Evolutionary conservation across 2,329 filamentous ascomycete species (phyloP).

Genomic region (Cladosporium sp.): DNA sequence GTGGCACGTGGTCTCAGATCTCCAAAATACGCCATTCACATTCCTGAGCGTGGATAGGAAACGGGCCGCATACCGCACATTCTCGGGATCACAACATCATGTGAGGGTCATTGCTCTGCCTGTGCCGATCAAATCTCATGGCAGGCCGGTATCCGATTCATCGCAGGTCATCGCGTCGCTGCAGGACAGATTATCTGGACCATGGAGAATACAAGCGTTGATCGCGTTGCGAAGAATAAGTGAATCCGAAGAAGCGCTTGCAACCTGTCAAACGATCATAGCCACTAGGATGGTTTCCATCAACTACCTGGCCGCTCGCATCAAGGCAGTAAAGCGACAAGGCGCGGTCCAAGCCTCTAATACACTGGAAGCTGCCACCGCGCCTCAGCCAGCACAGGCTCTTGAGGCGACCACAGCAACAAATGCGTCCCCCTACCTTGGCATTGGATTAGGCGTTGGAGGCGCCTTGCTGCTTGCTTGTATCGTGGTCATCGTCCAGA

Average conservation of each 20-base stretch:
- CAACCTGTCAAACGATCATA: not conserved
- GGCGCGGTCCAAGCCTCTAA: conserved; percentile 4
- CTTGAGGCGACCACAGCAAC: not conserved
- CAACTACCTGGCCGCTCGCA: not conserved
- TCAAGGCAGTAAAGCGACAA: conserved; percentile 6
- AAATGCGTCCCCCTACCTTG: conserved; percentile 17
- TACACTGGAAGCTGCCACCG: conserved; percentile 12
- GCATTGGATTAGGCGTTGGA: conserved; percentile 26
- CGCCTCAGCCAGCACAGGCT: not conserved
- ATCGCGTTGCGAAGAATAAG: not conserved
- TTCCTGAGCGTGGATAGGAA: conserved; percentile 33
- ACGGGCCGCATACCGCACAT: conserved; percentile 27
- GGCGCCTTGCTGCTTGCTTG: conserved; percentile 21
- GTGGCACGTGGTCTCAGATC: too few species aligned
- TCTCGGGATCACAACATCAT: conserved; percentile 26
- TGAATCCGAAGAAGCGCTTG: not conserved
- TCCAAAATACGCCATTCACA: conserved; percentile 17
- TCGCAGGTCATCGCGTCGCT: not conserved
- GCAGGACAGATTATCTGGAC: not conserved
- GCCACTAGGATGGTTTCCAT: not conserved
- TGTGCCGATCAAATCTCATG: too few species aligned
- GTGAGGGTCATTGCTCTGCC: not conserved
- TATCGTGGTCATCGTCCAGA: conserved; percentile 19
- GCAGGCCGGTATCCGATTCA: not conserved
- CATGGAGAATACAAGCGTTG: not conserved